Base-by-base conservation (phyloP, 148 eudicot genomes). In the Polygonum maritimum region DNA sequence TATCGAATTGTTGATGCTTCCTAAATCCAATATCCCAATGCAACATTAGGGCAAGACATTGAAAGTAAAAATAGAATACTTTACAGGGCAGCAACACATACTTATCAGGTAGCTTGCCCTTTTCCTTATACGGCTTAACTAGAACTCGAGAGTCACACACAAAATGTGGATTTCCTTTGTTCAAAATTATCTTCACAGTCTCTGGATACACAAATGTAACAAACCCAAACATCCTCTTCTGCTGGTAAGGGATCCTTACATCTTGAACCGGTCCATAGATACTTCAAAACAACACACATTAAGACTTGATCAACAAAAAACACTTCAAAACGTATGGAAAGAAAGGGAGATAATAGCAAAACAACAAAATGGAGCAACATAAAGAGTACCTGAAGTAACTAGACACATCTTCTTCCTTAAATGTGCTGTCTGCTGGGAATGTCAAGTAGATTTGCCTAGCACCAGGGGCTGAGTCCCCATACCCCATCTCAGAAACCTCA, bases 1-100 rank as follows among this genome's bases (percentile, higher is more conserved):
- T 85, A 26, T 90, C 94, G 74, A 89, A 38, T 14, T 85, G 92
- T 22, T 88, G 85, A 76, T 85, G 90, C 75, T 80, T 83, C 84
- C 83, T 85, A 58, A 10, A 71, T 55, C 49, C 54, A 44, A n/a
- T 44, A 44, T 14, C 69, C 58, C 58, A 81, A 48, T 2, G 39
- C 47, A 57, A 55, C 67, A 77, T 36, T 22, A 45, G 31, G 67
- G 33, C 74, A 75, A n/a, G 36, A 48, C 39, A 39, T 44, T 10
- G 18, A n/a, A 52, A 73, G 14, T 0, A 39, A 26, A 77, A 74
- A 9, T 15, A 57, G n/a, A 47, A 6, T 7, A 36, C 41, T 57
- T 7, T 19, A 22, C 33, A 19, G 1, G 4, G 2, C 6, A 12
- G 74, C 18, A 7, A 62, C 8, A 72, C 52, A 45, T 72, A 72